Conservation (phyloP, 192 early-diverging fungal genomes). For the Mortierella hygrophila region DNA sequence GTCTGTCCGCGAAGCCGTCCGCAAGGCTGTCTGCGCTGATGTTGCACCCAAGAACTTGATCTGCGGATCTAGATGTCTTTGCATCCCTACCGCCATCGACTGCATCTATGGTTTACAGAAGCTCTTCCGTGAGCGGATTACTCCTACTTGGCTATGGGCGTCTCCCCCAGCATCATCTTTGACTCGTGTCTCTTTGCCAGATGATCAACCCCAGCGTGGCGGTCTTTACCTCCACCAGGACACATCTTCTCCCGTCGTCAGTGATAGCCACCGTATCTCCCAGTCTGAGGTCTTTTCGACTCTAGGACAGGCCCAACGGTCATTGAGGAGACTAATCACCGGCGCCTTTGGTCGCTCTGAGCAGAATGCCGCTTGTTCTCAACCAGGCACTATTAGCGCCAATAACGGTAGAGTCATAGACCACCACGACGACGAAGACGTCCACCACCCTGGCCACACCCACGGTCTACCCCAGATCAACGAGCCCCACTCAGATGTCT, state of each 20-base stretch:
- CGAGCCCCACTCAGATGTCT: not conserved
- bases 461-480: not conserved
- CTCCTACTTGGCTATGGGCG: not conserved
- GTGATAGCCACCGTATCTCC: not conserved
- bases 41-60: not conserved
- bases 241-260: not conserved
- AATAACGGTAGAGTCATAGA: not conserved
- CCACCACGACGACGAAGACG: not conserved
- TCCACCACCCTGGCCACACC: not conserved
- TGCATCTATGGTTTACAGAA: conserved; percentile 28
- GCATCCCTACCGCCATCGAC: conserved; percentile 32
- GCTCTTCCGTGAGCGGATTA: conserved; percentile 21
- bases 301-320: not conserved
- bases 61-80: conserved; percentile 3
- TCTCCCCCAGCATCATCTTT: not conserved
- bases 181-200: not conserved
- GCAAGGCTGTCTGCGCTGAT: not conserved
- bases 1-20: conserved; percentile 23
- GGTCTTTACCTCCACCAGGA: not conserved
- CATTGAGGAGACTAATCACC: not conserved
- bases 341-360: not conserved
- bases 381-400: not conserved
- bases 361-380: not conserved
- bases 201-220: not conserved
- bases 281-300: not conserved